A percentile compares a stretch with the other conserved stretches of the same genome.
Evolutionary conservation across 495 filamentous ascomycete species (phyloP).

Genomic region (Neurospora sp.): DNA sequence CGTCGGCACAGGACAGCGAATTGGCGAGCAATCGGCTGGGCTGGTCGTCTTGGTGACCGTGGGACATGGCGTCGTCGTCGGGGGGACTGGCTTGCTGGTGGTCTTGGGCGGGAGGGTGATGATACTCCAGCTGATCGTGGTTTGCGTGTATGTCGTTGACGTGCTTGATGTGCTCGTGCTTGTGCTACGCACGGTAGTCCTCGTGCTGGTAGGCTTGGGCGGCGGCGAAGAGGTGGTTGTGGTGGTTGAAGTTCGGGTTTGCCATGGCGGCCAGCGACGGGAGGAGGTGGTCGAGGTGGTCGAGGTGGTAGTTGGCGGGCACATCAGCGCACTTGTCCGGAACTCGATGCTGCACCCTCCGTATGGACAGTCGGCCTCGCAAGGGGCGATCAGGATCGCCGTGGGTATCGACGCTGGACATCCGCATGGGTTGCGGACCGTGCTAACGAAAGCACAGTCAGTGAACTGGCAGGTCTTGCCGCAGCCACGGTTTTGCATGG

Average conservation of each 20-base stretch:
- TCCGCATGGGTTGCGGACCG: constrained; percentile 19
- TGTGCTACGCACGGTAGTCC: constrained; percentile 1
- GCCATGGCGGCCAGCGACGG: constrained; percentile 1
- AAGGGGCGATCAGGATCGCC: constrained; percentile 22
- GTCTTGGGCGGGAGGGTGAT: constrained; percentile 13
- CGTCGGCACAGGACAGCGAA: constrained; percentile 32
- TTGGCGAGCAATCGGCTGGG: constrained; percentile 26
- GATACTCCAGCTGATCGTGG: constrained; percentile 17
- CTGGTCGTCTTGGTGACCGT: constrained; percentile 29
- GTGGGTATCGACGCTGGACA: constrained; percentile 21
- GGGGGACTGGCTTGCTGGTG: constrained; percentile 1
- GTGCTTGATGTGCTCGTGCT: constrained; percentile 1
- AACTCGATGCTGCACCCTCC: constrained; percentile 23
- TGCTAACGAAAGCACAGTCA: constrained; percentile 18
- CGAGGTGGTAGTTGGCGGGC: constrained; percentile 9
- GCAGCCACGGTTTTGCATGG: constrained; percentile 17
- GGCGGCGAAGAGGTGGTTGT: neutral
- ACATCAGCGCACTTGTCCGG: constrained; percentile 11
- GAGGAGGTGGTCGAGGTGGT: constrained; percentile 4
- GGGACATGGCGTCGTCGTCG: constrained; percentile 20
- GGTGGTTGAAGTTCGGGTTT: constrained; percentile 1
- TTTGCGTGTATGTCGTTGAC: constrained; percentile 4
- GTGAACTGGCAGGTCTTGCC: constrained; percentile 13
- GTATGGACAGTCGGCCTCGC: constrained; percentile 22
- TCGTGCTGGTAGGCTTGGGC: neutral